Base-by-base conservation (phyloP, 2,329 filamentous ascomycete genomes). In the Endoconidiophora laricicola region DNA sequence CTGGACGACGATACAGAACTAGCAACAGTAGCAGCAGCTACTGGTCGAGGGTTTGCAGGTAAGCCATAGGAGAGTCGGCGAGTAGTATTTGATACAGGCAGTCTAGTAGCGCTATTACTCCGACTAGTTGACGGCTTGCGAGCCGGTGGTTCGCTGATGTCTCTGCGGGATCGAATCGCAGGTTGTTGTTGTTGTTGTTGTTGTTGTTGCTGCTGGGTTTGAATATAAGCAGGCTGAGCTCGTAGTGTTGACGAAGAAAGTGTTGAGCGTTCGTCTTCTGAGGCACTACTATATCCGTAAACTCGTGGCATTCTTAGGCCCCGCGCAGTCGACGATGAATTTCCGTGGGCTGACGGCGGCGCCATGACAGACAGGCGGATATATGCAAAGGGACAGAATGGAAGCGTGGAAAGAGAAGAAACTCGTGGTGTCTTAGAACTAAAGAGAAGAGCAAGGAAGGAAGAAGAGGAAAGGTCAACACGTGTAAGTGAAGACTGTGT, bases 291-390 rank as follows among this genome's bases (percentile, higher is more conserved):
- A 24, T 49, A 44, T 40, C 10, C 26, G 29, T 49, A 50, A 7
- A 45, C 14, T 40, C 42, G 16, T 2, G 42, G 48, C 5, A 36
- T 22, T 14, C 48, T 33, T n/a, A 50, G 48, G 16, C 18, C 22
- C 14, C 48, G 48, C 22, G 48, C 48, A 24, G 48, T 50, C 16
- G 48, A 50, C 9, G n/a, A 45, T 14, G 33, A 16, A 33, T 50
- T 50, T 16, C 22, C 39, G 24, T 50, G 48, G 42, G 48, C 42
- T 3, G 48, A 46, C 26, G 41, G 48, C 18, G 48, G 48, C 26
- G 48, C 41, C 48, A 50, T 50, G 22, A 40, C 41, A 33, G 29
- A 12, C 29, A 33, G 29, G 29, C 29, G 9, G 29, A 33, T 33
- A 33, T 33, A 33, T 33, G 12, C 7, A 33, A 12, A 33, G 29